phyloP scores from a whole-genome alignment of 2,329 filamentous ascomycete genomes.

The Neopestalotiopsis sp. region DNA sequence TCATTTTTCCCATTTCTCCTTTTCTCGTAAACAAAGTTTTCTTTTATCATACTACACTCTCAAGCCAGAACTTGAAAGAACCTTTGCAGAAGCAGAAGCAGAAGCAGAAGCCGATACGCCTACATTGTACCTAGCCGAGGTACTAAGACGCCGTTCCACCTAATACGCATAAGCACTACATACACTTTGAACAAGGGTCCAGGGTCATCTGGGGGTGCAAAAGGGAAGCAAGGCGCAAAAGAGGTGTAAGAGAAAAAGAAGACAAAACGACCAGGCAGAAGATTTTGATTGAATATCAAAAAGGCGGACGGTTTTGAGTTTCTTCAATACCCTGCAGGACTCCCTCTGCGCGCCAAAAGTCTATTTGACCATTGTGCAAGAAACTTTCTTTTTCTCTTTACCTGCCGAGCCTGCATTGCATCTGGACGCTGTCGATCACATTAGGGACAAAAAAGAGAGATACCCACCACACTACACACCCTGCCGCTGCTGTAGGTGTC shows the following conservation, averaged over 20 bases:
- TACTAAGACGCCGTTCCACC: not conserved
- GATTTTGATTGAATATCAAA: not conserved
- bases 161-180: not conserved
- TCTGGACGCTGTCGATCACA: not conserved
- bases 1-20: not conserved
- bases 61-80: no score
- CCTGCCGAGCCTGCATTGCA: not conserved
- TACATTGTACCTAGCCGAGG: not conserved
- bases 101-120: not conserved
- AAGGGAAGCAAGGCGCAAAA: not conserved
- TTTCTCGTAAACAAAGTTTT: not conserved
- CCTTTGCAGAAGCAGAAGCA: not conserved
- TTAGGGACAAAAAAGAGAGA: not conserved
- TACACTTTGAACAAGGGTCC: not conserved
- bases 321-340: not conserved
- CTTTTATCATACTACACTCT: no score
- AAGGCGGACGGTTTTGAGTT: not conserved
- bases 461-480: not conserved
- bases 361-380: not conserved
- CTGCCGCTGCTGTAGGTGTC: not conserved
- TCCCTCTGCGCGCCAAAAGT: not conserved
- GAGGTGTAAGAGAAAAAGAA: not conserved
- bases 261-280: not conserved
- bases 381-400: not conserved
- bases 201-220: not conserved